Evolutionary conservation across 352 stramenopile species (phyloP), one percentile per base, ranked within the genome.

Genomic region (Globisporangium apiculatum): DNA sequence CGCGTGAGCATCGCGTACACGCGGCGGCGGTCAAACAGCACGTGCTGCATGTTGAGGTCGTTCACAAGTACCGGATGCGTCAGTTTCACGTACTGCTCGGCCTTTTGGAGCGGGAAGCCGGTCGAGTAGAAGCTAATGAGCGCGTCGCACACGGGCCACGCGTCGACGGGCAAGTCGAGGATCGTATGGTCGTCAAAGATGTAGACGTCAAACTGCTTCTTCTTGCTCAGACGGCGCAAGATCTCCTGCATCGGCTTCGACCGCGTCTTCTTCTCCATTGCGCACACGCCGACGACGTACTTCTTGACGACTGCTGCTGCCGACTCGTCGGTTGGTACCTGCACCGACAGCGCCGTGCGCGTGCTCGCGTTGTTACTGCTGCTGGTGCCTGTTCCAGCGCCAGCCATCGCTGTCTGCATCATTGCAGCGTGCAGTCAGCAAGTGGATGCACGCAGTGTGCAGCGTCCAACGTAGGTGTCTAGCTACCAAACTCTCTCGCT

Each of bases 101-200:
- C 94, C 71, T 99, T 99, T 17, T 96, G 74, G 9, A 99, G 82
- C 31, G 98, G 98, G 73, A 99, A 99, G 7, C 96, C 96, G 48
- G 91, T 96, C 15, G 91, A 99, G 79, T 98, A 99, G 71, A 99
- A 99, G 49, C 95, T 97, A 66, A 99, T 98, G 42, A 99, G 80
- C 50, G 96, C 95, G 69, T 99, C 96, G 70, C 94, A 98, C 42
- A 93, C 72, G 1, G 96, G 96, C 93, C 93, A 99, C 17, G 82
- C 75, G 48, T 99, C 96, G 11, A 99, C 86, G 5, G 95, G 90
- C 43, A 91, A 75, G 65, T 98, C 80, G 1, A 99, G 66, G 60
- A 99, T 99, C 56, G 92, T 89, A 56, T 97, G 76, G 75, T 99
- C 96, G 43, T 96, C 92, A 73, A 99, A 99, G 54, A 99, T 95